Conservation (phyloP, 2,329 filamentous ascomycete genomes). For the Cercospora zeina region DNA sequence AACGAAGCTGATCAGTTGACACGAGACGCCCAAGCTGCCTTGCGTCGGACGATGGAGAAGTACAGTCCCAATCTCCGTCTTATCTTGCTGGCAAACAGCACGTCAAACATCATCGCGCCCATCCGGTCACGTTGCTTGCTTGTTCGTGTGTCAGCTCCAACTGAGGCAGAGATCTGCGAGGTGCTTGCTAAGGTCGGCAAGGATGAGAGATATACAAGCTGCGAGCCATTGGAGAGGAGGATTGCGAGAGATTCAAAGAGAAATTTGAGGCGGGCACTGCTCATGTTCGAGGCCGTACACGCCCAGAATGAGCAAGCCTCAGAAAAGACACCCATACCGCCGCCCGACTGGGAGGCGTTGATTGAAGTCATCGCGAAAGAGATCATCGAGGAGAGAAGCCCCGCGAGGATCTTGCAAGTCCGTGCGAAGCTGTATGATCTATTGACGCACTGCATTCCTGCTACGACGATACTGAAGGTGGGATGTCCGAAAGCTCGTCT, state of each 20-base stretch:
- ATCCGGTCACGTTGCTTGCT: constrained; percentile 90
- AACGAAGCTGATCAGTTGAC: constrained; percentile 96
- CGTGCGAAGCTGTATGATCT: constrained; percentile 95
- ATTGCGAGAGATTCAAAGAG: constrained; percentile 89
- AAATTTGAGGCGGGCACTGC: constrained; percentile 81
- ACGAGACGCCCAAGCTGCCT: constrained; percentile 89
- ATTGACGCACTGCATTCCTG: constrained; percentile 93
- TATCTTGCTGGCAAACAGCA: constrained; percentile 92
- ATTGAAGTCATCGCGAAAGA: constrained; percentile 88
- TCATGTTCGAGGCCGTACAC: constrained; percentile 97
- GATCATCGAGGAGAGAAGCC: constrained; percentile 91
- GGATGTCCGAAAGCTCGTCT: not conserved
- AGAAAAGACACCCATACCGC: constrained; percentile 84
- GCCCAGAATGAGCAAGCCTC: constrained; percentile 94
- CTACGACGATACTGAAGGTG: constrained; percentile 86
- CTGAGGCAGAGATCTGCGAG: constrained; percentile 76
- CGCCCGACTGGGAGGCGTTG: constrained; percentile 94
- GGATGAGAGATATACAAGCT: constrained; percentile 80
- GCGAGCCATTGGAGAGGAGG: constrained; percentile 72
- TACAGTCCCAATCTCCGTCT: constrained; percentile 92
- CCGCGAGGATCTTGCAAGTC: constrained; percentile 80
- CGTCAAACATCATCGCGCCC: constrained; percentile 97
- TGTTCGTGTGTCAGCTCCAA: constrained; percentile 87
- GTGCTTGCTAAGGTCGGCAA: constrained; percentile 70
- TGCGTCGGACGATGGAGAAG: constrained; percentile 97